Percentiles rank a stretch among this genome's conserved stretches.
Conservation (phyloP, 2,329 filamentous ascomycete genomes). For the Beauveria caledonica region DNA sequence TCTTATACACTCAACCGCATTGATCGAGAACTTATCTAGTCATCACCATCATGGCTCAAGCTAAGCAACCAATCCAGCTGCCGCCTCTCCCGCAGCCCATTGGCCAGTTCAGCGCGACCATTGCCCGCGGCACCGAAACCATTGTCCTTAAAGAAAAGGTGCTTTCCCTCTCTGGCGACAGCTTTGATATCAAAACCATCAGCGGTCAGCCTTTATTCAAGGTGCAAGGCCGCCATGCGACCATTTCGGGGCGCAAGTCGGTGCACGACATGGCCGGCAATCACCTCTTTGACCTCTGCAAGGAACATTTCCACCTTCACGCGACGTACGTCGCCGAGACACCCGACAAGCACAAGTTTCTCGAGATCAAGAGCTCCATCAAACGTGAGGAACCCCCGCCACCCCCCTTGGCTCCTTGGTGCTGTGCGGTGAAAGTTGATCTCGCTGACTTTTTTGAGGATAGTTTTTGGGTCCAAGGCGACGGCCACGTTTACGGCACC, state of each 20-base stretch:
- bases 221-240: conserved; percentile 46
- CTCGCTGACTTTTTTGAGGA: background rate
- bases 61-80: conserved; percentile 15
- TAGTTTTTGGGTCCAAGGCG: conserved; percentile 47
- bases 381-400: conserved; percentile 31
- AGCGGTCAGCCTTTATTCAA: conserved; percentile 46
- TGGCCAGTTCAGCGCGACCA: conserved; percentile 32
- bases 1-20: too few species aligned
- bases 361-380: conserved; percentile 49
- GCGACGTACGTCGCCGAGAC: conserved; percentile 43
- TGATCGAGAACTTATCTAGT: too few species aligned
- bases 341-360: conserved; percentile 35
- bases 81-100: conserved; percentile 24
- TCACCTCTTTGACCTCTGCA: conserved; percentile 50
- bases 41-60: background rate
- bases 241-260: conserved; percentile 46
- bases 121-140: conserved; percentile 34
- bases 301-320: conserved; percentile 43
- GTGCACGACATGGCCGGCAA: conserved; percentile 44
- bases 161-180: conserved; percentile 53
- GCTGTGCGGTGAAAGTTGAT: too few species aligned
- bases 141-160: conserved; percentile 54
- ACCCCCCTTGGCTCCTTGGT: too few species aligned
- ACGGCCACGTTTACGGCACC: conserved; percentile 48
- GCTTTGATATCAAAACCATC: conserved; percentile 51